Base-by-base conservation (phyloP, 768 basidiomycete genomes). In the Auricularia cornea region DNA sequence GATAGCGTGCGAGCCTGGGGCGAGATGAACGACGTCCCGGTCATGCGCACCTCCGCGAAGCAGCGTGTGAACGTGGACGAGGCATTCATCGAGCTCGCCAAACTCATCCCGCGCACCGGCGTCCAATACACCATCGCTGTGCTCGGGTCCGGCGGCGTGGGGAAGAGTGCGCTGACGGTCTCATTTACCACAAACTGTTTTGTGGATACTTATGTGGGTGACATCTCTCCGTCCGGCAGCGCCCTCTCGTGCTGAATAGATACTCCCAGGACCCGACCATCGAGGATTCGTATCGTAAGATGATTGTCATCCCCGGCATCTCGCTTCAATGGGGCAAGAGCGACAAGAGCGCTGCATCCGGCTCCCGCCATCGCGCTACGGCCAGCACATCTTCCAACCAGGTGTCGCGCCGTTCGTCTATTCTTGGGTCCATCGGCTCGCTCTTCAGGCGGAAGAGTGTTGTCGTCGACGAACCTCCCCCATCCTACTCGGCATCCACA, bases 261-360 rank as follows among this genome's bases (percentile, higher is more conserved):
- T 38, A 8, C 33, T 10, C 31, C 5, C 29, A 62, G 62, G 62
- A 62, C 35, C 52, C 62, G 29, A 62, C 62, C 23, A 62, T 62
- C 20, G 62, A 62, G 38, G 62, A 62, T 40, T 31, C 62, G 23
- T 62, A 56, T 32, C 48, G 62, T 5, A 62, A 62, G 18, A 54
- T 44, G 31, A 57, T 62, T 18, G 6, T 31, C 26, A 52, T 62
- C n/a, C 54, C 62, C 11, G 32, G 51, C 29, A 35, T 62, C 14
- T 23, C 52, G 20, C 11, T 30, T 20, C 35, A 38, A 14, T 26
- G 14, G 20, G 56, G 10, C 20, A n/a, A 57, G 2, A 30, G 18
- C 2, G n/a, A 23, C 12, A 62, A 51, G 4, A 16, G 26, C 16
- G 29, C 41, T 11, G 26, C 40, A 48, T 26, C 41, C 41, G 20